phyloP scores from a whole-genome alignment of 164 flowering plant species.

The Kingdonia uniflora region DNA sequence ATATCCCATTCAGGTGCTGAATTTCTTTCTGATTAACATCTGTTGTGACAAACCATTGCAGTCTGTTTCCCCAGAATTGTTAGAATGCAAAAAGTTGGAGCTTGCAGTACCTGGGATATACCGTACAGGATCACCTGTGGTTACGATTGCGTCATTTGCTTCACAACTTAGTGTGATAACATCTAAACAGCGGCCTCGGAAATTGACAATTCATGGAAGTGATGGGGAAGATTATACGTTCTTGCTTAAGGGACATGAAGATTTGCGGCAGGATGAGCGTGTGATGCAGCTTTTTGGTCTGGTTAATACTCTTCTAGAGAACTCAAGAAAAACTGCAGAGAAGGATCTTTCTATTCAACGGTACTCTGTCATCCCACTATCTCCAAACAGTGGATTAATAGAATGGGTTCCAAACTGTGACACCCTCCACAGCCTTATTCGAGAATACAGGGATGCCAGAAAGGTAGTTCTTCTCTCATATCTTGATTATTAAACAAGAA shows the following conservation, averaged over 20 bases:
- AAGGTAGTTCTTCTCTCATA: slow-evolving; percentile 53
- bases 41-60: slow-evolving; percentile 20
- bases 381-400: slow-evolving; percentile 95
- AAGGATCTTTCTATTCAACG: slow-evolving; percentile 92
- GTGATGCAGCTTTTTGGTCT: slow-evolving; percentile 99
- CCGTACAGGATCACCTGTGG: slow-evolving; percentile 80
- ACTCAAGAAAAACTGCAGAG: slow-evolving; percentile 78
- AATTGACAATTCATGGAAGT: slow-evolving; percentile 89
- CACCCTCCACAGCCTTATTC: slow-evolving; percentile 85
- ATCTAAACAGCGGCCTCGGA: slow-evolving; percentile 93
- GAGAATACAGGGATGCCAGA: slow-evolving; percentile 94
- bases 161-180: slow-evolving; percentile 89
- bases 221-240: slow-evolving; percentile 93
- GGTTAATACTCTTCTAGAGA: slow-evolving; percentile 87
- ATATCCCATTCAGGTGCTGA: no score
- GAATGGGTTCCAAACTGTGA: slow-evolving; percentile 99
- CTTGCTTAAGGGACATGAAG: slow-evolving; percentile 97
- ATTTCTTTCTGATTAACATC: neutral
- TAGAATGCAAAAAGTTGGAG: slow-evolving; percentile 71
- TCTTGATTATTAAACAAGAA: no score
- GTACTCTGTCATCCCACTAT: slow-evolving; percentile 83
- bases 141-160: slow-evolving; percentile 83
- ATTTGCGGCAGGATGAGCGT: slow-evolving; percentile 98
- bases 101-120: slow-evolving; percentile 99
- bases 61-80: slow-evolving; percentile 91